Evolutionary conservation across 1,284 basidiomycete species (phyloP), one percentile per base, ranked within the genome.

Genomic region (Cryptococcus sp.): DNA sequence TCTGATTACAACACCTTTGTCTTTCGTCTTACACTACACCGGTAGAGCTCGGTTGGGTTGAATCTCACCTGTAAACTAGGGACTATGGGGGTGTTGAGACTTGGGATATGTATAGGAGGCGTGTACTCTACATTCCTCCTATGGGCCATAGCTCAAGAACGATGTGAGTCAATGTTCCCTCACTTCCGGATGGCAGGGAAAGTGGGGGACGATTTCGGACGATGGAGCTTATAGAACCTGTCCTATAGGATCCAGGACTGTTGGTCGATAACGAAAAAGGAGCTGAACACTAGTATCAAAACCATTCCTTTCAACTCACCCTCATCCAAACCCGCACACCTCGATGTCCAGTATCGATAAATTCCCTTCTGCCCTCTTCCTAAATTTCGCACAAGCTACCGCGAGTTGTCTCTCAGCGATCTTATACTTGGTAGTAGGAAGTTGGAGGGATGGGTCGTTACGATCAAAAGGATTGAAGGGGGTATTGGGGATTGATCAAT

Each of bases 141-240:
- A 50, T 94, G 90, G 90, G 90, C 89, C 14, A 84, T 94, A 50
- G 88, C 90, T 16, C 91, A 94, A 78, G 90, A 94, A 78, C 80
- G 90, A 76, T 70, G 90, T 91, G 75, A 69, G 85, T 77, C 10
- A 9, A 10, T 9, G 24, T 36, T 19, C n/a, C 10, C 23, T 23
- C 16, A 24, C 13, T 43, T n/a, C n/a, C n/a, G n/a, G n/a, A n/a
- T n/a, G n/a, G n/a, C n/a, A n/a, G n/a, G n/a, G n/a, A n/a, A n/a
- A n/a, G n/a, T n/a, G n/a, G n/a, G n/a, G n/a, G n/a, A n/a, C n/a
- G n/a, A n/a, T n/a, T n/a, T n/a, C n/a, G n/a, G n/a, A n/a, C n/a
- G n/a, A n/a, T n/a, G n/a, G n/a, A n/a, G n/a, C n/a, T n/a, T n/a
- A n/a, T n/a, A n/a, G n/a, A n/a, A n/a, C n/a, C n/a, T n/a, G n/a